These are phyloP conservation scores for Anacardium occidentale DNA, from an alignment of 345 rosid species.

Conservation along the genomic window DNA sequence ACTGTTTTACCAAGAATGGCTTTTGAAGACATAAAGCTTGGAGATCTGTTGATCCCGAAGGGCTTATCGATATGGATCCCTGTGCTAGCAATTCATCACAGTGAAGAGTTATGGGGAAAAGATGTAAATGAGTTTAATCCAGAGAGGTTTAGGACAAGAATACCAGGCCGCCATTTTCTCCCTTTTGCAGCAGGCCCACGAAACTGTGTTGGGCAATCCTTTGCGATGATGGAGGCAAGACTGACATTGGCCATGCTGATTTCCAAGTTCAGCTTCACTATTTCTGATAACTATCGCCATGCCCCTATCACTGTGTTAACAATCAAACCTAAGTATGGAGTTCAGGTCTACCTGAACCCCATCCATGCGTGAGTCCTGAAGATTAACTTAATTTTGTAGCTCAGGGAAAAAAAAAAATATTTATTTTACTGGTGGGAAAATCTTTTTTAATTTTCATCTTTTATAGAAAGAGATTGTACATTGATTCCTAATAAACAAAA, in stretches of 20 bases:
- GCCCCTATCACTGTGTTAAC: conserved; percentile 75
- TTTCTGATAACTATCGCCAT: conserved; percentile 64
- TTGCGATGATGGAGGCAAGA: conserved; percentile 86
- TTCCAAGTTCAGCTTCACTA: conserved; percentile 49
- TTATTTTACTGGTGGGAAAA: no score
- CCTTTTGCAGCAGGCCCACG: conserved; percentile 85
- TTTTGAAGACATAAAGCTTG: conserved; percentile 75
- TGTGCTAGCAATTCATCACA: conserved; percentile 85
- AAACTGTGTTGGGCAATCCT: conserved; percentile 73
- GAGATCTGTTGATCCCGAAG: conserved; percentile 76
- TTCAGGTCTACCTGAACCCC: conserved; percentile 58
- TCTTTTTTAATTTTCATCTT: no score
- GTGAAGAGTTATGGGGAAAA: conserved; percentile 83
- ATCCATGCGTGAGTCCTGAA: conserved; percentile 17
- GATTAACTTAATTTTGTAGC: conserved; percentile 2
- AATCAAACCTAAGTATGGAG: conserved; percentile 75
- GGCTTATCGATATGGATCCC: conserved; percentile 97
- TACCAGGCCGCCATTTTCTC: conserved; percentile 58
- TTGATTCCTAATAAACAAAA: no score
- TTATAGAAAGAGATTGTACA: no score
- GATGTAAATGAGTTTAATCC: conserved; percentile 89
- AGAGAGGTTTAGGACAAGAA: conserved; percentile 53
- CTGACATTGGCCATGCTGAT: conserved; percentile 66
- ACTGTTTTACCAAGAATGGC: conserved; percentile 89
- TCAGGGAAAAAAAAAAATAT: background rate